Base-by-base conservation (phyloP, 345 rosid species). In the Pistacia vera region DNA sequence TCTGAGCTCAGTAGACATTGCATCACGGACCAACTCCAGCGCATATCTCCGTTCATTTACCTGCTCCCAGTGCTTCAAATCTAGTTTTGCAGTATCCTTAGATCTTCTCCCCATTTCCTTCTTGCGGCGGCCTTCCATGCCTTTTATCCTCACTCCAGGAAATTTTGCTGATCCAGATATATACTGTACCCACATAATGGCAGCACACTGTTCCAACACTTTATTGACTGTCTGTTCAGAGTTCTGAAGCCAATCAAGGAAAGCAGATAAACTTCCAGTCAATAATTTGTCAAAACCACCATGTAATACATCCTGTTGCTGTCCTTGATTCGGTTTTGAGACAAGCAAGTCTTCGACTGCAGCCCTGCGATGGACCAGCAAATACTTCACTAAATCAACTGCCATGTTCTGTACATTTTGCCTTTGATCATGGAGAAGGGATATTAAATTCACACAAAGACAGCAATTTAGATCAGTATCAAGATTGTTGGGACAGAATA, bases 1-100 rank as follows among this genome's bases (percentile, higher is more conserved):
- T 84, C 99, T 90, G 69, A 97, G 87, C 87, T 97, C 99, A 65
- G 99, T 94, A 77, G 99, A 89, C 99, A 97, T 94, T 72, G 88
- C 88, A 85, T 94, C 99, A 66, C 99, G 97, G 78, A 97, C 82
- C 84, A 91, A 83, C 80, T 94, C 99, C 79, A 97, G 84, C 33
- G 98, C 97, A 89, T 89, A 92, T 87, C 99, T 90, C 75, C 99
- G 86, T 82, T 94, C 99, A 88, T 83, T 90, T 81, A 92, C 83
- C 85, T 94, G 98, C 76, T 97, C 98, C 98, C 95, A 94, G 78
- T 94, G 99, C 74, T 87, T 90, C 73, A 86, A 80, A 82, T 94
- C 98, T 72, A 91, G 81, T 84, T 91, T 97, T 55, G 89, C 78
- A 84, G 86, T 74, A 71, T 97, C 99, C 44, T 95, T 91, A 71